Evolutionary conservation across 2,329 filamentous ascomycete species (phyloP).

Genomic region (Stagonosporopsis chrysanthemi): DNA sequence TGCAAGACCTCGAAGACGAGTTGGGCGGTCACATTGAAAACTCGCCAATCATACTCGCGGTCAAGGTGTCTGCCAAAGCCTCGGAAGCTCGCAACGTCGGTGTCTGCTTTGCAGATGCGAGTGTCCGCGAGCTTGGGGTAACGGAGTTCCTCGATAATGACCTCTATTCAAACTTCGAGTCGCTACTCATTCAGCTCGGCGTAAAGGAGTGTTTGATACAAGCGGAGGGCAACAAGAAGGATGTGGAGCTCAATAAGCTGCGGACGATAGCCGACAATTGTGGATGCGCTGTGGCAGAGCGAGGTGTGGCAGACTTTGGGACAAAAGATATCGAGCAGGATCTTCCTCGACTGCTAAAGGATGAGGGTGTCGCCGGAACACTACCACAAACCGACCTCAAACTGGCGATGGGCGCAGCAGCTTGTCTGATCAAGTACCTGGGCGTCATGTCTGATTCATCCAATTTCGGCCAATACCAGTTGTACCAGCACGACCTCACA

Average conservation of each 20-base stretch:
- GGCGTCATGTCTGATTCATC: slow-evolving; percentile 87
- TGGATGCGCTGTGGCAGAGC: slow-evolving; percentile 86
- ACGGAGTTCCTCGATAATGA: slow-evolving; percentile 99
- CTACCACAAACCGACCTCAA: slow-evolving; percentile 92
- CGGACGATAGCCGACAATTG: slow-evolving; percentile 90
- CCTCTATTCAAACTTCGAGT: slow-evolving; percentile 96
- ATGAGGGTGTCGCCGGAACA: slow-evolving; percentile 77
- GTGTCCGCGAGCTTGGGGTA: slow-evolving; percentile 91
- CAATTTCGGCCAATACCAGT: slow-evolving; percentile 95
- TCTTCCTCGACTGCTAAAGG: slow-evolving; percentile 82
- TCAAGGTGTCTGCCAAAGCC: slow-evolving; percentile 90
- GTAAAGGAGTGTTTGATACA: slow-evolving; percentile 94
- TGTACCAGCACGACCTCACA: slow-evolving; percentile 95
- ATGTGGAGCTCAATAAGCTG: slow-evolving; percentile 87
- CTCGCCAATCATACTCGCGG: slow-evolving; percentile 91
- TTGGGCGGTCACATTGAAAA: slow-evolving; percentile 85
- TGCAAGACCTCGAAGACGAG: slow-evolving; percentile 97
- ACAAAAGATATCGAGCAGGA: slow-evolving; percentile 96
- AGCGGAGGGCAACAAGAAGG: slow-evolving; percentile 78
- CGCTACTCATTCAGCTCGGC: slow-evolving; percentile 92
- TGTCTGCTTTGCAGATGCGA: slow-evolving; percentile 97
- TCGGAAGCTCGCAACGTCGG: slow-evolving; percentile 85
- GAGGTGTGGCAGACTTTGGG: slow-evolving; percentile 78
- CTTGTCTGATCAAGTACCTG: slow-evolving; percentile 93
- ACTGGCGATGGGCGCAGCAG: slow-evolving; percentile 92